Evolutionary conservation across 2,329 filamentous ascomycete species (phyloP).

Genomic region (Lecanosticta acicola): DNA sequence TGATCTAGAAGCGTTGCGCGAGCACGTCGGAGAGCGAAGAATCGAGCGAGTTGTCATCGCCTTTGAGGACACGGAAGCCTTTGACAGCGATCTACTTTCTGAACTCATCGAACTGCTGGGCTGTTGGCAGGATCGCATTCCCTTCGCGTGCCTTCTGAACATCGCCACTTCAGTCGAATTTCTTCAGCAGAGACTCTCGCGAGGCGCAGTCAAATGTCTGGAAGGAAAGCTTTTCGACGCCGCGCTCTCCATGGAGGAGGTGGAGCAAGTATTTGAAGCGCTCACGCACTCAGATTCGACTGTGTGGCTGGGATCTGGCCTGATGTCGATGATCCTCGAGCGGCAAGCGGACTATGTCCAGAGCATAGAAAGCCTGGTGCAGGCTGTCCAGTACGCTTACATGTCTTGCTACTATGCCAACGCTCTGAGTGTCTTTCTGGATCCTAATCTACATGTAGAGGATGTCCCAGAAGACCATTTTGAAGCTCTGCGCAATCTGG

Average conservation of each 20-base stretch:
- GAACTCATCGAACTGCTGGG: slow-evolving; percentile 65
- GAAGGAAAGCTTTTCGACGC: slow-evolving; percentile 71
- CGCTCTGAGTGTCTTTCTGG: slow-evolving; percentile 60
- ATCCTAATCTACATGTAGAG: slow-evolving; percentile 30
- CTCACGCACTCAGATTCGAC: slow-evolving; percentile 54
- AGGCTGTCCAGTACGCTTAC: slow-evolving; percentile 62
- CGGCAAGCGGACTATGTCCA: slow-evolving; percentile 72
- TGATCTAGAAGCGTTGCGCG: slow-evolving; percentile 65
- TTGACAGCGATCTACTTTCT: slow-evolving; percentile 65
- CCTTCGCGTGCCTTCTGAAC: slow-evolving; percentile 71
- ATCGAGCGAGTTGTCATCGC: slow-evolving; percentile 62
- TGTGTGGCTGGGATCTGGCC: slow-evolving; percentile 57
- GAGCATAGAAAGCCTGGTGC: slow-evolving; percentile 66
- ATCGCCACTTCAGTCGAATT: slow-evolving; percentile 77
- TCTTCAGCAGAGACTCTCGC: slow-evolving; percentile 67
- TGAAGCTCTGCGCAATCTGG: slow-evolving; percentile 61
- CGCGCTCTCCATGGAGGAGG: slow-evolving; percentile 63
- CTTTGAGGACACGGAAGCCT: slow-evolving; percentile 77
- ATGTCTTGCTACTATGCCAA: slow-evolving; percentile 85
- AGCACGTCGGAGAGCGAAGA: slow-evolving; percentile 51
- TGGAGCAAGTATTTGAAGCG: slow-evolving; percentile 67
- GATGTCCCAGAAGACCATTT: slow-evolving; percentile 56
- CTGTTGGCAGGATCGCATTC: slow-evolving; percentile 68
- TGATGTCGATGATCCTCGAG: slow-evolving; percentile 61
- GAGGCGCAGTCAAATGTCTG: slow-evolving; percentile 61